Base-by-base conservation (phyloP, 768 basidiomycete species). In the Kwoniella dejecticola region DNA sequence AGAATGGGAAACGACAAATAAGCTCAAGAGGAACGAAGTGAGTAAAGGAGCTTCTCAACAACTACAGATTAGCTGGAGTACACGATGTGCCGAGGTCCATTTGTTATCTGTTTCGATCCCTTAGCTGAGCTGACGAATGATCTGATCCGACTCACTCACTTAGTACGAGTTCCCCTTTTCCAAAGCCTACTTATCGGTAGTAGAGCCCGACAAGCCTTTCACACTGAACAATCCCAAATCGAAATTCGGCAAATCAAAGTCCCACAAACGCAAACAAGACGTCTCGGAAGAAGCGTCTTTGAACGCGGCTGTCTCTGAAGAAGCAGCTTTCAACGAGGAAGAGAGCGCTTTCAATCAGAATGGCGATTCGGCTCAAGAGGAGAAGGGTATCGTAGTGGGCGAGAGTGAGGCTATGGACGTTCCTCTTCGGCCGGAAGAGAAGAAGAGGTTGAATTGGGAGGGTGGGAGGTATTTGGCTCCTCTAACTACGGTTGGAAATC, bases 401-500 rank as follows among this genome's bases (percentile, higher is more conserved):
- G 63, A 72, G 63, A 50, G 54, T 61, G 67, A 62, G 54, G 48
- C 58, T 38, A 59, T 63, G 64, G 92, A 95, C 67, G 86, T 87
- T 0, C 86, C 85, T 1, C 66, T 85, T 23, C 83, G 90, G 27
- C 86, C 88, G 44, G 76, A 80, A 12, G 96, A 99, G 81, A 98
- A 97, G 82, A 91, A 86, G 75, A 82, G 90, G 52, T 75, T 98
- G 44, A 80, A 90, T 69, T 98, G 94, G 91, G 79, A 82, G 7
- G 90, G 88, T 2, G 91, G 90, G 78, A 88, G 89, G 0, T 98
- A 88, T 75, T 81, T 88, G 5, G 87, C 87, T 2, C 95, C 95
- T 2, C 80, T 98, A 19, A 97, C 95, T 0, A 98, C 95, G 0
- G 92, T 94, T 38, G 95, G 95, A 13, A 98, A 99, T 72, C 79